phyloP scores from a whole-genome alignment of 805 yeast genomes.

The Starmerella floricola region DNA sequence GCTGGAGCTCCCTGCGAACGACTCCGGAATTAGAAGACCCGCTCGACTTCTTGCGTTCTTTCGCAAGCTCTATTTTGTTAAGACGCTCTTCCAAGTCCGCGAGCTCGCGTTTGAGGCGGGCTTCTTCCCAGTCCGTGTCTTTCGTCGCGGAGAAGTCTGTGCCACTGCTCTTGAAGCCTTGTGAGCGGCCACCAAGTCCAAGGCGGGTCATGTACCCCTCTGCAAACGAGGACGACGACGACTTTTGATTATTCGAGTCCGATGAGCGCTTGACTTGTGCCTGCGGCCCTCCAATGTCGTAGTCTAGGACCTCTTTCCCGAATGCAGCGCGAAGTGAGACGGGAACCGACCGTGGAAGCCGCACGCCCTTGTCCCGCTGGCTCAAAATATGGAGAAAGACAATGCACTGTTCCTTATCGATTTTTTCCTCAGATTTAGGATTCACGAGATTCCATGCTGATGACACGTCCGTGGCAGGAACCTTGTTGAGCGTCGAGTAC shows the following conservation, averaged over 20 bases:
- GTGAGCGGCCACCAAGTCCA: constrained; percentile 32
- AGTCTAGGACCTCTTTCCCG: constrained; percentile 70
- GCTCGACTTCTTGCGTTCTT: constrained; percentile 10
- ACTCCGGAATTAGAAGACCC: constrained; percentile 27
- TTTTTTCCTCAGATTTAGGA: constrained; percentile 74
- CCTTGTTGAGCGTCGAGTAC: constrained; percentile 53
- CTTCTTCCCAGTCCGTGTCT: constrained; percentile 91
- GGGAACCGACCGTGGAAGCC: constrained; percentile 92
- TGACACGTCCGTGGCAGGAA: constrained; percentile 73
- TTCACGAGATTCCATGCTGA: constrained; percentile 93
- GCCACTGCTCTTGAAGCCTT: constrained; percentile 38
- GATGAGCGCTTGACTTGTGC: constrained; percentile 34
- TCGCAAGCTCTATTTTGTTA: constrained; percentile 28
- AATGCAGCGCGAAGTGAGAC: constrained; percentile 83
- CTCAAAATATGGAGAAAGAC: constrained; percentile 84
- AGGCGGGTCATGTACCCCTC: constrained; percentile 27
- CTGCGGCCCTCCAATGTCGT: constrained; percentile 38
- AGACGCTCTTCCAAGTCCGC: constrained; percentile 58
- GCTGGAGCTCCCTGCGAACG: constrained; percentile 60
- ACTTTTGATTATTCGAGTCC: constrained; percentile 10
- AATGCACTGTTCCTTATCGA: constrained; percentile 84
- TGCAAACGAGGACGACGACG: constrained; percentile 26
- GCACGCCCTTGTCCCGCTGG: constrained; percentile 72
- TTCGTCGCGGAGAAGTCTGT: constrained; percentile 41
- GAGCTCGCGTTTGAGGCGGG: constrained; percentile 65